These are phyloP conservation scores for Sisymbrium irio DNA, from an alignment of 345 rosid species.

Conservation along the genomic window DNA sequence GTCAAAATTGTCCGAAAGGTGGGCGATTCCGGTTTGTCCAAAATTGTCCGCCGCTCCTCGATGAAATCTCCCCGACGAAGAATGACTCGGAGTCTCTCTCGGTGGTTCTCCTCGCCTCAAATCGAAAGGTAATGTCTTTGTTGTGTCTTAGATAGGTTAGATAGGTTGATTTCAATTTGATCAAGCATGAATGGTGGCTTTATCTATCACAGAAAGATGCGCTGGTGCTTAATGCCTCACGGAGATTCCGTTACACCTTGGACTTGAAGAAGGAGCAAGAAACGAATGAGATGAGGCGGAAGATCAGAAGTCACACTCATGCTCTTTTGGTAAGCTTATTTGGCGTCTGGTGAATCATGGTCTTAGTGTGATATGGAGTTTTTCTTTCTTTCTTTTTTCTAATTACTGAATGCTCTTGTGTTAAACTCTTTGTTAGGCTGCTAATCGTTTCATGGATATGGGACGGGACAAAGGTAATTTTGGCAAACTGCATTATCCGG, in stretches of 20 bases:
- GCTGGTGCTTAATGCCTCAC: constrained; percentile 90
- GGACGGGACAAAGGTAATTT: constrained; percentile 53
- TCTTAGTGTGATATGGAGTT: background rate
- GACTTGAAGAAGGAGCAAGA: constrained; percentile 89
- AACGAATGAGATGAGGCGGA: constrained; percentile 49
- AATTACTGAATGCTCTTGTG: background rate
- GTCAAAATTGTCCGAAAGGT: too few relatives aligned
- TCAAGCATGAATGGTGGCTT: too few relatives aligned
- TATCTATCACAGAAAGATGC: constrained; percentile 99
- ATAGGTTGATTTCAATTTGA: too few relatives aligned
- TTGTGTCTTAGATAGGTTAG: too few relatives aligned
- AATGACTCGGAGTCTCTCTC: too few relatives aligned
- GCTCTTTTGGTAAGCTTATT: constrained; percentile 44
- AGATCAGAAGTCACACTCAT: constrained; percentile 80
- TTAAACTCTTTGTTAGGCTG: constrained; percentile 63
- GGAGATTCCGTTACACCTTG: constrained; percentile 94
- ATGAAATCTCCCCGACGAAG: too few relatives aligned
- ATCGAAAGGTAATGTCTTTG: too few relatives aligned
- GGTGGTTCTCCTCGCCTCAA: too few relatives aligned
- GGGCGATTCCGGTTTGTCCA: too few relatives aligned
- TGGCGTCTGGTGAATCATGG: constrained; percentile 1
- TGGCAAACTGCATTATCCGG: background rate
- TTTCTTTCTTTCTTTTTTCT: background rate
- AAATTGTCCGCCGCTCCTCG: too few relatives aligned
- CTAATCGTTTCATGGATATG: constrained; percentile 60